Evolutionary conservation across 441 rosid genomes (phyloP).

Genomic region (Populus hybrid): DNA sequence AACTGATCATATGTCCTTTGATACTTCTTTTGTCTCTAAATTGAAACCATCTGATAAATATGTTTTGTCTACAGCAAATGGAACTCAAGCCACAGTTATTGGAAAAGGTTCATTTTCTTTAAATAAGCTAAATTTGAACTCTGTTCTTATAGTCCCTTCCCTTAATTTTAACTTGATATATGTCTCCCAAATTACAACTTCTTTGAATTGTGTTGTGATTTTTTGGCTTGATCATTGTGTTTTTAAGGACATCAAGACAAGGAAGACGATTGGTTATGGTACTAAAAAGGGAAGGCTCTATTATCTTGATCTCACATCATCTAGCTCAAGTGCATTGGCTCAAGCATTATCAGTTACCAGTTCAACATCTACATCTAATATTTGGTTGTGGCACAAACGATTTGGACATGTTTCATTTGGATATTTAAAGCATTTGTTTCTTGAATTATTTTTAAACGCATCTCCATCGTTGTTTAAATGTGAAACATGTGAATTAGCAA

Average conservation of each 20-base stretch:
- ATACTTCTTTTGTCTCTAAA: neutral
- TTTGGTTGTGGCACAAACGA: neutral
- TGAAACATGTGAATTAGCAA: conserved; percentile 6
- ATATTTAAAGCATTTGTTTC: neutral
- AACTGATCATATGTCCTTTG: conserved; percentile 6
- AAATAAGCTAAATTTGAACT: neutral
- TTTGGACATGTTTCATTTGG: neutral
- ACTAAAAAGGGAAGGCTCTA: conserved; percentile 6
- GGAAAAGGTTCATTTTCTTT: neutral
- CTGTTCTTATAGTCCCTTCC: neutral
- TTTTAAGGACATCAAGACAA: conserved; percentile 2
- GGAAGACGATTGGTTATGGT: conserved; percentile 6
- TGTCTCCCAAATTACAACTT: neutral
- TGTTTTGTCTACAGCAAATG: neutral
- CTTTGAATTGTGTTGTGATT: neutral
- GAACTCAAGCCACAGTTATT: neutral
- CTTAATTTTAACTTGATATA: neutral
- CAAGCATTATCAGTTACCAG: neutral
- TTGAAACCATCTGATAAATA: neutral
- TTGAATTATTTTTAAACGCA: neutral
- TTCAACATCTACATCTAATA: neutral
- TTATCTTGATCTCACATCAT: neutral
- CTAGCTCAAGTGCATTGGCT: neutral
- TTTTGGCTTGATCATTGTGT: conserved; percentile 2
- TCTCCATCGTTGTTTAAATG: neutral